Base-by-base conservation (phyloP, 257 asterid genomes). In the Gentiana dahurica region DNA sequence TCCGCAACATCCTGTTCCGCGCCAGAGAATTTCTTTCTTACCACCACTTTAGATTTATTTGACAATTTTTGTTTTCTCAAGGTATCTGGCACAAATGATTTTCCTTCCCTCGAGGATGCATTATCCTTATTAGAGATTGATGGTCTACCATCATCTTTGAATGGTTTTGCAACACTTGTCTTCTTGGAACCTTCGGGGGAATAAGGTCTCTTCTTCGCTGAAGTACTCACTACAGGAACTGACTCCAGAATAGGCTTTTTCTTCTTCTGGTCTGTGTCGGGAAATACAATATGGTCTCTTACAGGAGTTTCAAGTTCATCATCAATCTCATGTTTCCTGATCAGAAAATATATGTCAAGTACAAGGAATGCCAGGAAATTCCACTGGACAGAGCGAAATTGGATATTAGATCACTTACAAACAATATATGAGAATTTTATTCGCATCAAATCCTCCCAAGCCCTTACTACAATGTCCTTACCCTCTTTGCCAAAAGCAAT, bases 381-480 rank as follows among this genome's bases (percentile, higher is more conserved):
- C 9, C 60, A 32, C 9, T 32, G 52, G 51, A 57, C 10, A 62
- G 51, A 59, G 46, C 10, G 43, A 38, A 51, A 59, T 13, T 9
- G 12, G 46, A 49, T 52, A 49, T 15, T 45, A 48, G 59, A 51
- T 50, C 51, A 75, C 95, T 77, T 71, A 92, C 99, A 74, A 67
- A 79, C 99, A 92, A 77, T 85, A 92, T 62, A 92, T 85, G 75
- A 92, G 67, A 59, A 88, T 53, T 63, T 88, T 84, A 39, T 81
- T 75, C 1, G 89, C 49, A 92, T 75, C 64, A 92, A 84, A 36
- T 53, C 78, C 37, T 71, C 79, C 98, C 99, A 92, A 63, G 95
- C 99, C 77, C 99, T 84, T 80, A 71, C 81, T 51, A 67, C 12
- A 34, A 71, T 51, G 37, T 53, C 76, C 7, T 34, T 58, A 7